Base-by-base conservation (phyloP, 345 rosid species). In the Aegle marmelos region DNA sequence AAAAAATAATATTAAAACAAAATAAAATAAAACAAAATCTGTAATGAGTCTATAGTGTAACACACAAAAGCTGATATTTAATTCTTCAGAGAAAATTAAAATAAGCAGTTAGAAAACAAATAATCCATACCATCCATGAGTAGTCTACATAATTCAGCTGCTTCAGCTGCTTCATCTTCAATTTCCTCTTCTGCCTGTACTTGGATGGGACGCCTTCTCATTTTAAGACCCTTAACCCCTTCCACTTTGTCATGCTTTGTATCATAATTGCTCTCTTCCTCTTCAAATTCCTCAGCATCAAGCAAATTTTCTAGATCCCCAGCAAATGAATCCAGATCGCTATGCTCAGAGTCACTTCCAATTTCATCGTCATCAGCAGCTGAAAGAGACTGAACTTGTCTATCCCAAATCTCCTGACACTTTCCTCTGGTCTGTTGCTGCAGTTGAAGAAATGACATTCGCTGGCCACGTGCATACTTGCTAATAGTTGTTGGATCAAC, bases 361-460 rank as follows among this genome's bases (percentile, higher is more conserved):
- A 86, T 89, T 78, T 94, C 98, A 78, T 91, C 98, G 78, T 89
- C 91, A 81, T 93, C 93, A 75, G 81, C 84, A 56, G 94, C 97
- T 73, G 93, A 90, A 69, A 96, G 95, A 79, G 93, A 91, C 83
- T 87, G 91, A 82, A 90, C 88, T 84, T 94, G 98, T 75, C 97
- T 90, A 80, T 96, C 99, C 99, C 99, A 96, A 75, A 96, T 96
- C 81, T 96, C 99, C 87, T 94, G 98, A 79, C 99, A 96, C 78
- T 94, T 96, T 86, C 94, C 99, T 78, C 99, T 91, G 69, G 98
- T 95, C 87, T 96, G 98, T 78, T 96, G 99, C 84, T 96, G 99
- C 82, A 94, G 82, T 91, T 96, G 99, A 79, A 94, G 92, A 83
- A 91, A 96, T 76, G 99, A 96, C 99, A 96, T 96, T 60, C 98